Conservation (phyloP, 2,329 filamentous ascomycete species). For the Colletotrichum plurivorum region DNA sequence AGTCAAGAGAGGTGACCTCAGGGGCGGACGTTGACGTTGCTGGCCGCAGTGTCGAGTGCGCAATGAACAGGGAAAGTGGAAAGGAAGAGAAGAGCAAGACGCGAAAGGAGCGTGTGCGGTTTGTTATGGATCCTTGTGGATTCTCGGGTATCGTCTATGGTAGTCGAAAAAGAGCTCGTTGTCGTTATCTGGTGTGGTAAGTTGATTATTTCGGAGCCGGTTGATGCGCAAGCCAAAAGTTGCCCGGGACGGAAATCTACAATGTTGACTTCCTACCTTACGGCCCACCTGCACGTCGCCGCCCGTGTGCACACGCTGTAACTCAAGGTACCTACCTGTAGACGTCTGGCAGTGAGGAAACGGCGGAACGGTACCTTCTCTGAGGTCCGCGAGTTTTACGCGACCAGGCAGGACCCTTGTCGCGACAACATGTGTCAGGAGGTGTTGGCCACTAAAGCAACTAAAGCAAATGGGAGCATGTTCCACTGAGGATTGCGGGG, state of each 20-base stretch:
- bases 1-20: constrained; percentile 23
- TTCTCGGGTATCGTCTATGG: constrained; percentile 30
- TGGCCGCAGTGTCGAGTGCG: constrained; percentile 15
- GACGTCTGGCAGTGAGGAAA: constrained; percentile 22
- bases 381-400: constrained; percentile 34
- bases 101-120: constrained; percentile 30
- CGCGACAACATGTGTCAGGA: constrained; percentile 52
- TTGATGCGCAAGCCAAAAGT: constrained; percentile 23
- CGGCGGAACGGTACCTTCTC: constrained; percentile 28
- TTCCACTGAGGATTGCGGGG: constrained; percentile 26
- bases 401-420: constrained; percentile 48
- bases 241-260: constrained; percentile 14
- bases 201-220: constrained; percentile 19
- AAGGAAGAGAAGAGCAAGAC: constrained; percentile 12
- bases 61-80: neutral
- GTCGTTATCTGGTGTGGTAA: constrained; percentile 2
- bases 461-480: constrained; percentile 22
- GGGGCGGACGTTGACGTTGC: constrained; percentile 22
- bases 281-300: constrained; percentile 32
- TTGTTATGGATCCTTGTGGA: constrained; percentile 21
- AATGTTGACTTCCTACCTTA: constrained; percentile 38
- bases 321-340: neutral
- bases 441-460: constrained; percentile 42
- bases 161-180: constrained; percentile 21
- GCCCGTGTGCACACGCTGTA: no score